These are phyloP conservation scores for Aphanomyces stellatus DNA, from an alignment of 352 stramenopile genomes.

Conservation along the genomic window DNA sequence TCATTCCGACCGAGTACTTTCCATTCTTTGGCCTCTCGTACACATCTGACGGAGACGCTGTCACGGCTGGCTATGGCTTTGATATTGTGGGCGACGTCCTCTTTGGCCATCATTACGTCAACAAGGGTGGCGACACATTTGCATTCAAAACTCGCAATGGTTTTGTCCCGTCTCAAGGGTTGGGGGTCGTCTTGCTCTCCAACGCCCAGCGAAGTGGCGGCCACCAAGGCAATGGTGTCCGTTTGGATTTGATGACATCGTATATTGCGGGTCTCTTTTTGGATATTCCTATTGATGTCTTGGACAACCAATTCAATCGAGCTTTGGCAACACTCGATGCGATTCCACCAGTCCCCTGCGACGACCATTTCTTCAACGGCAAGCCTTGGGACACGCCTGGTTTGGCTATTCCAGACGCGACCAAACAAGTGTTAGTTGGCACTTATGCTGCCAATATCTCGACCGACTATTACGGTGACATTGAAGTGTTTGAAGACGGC, in stretches of 20 bases:
- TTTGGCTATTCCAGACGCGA: constrained; percentile 22
- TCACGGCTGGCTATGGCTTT: constrained; percentile 54
- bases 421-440: constrained; percentile 32
- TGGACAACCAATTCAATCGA: constrained; percentile 36
- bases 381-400: constrained; percentile 43
- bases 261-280: constrained; percentile 62
- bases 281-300: constrained; percentile 41
- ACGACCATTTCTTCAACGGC: constrained; percentile 29
- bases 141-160: constrained; percentile 50
- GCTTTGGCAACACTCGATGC: constrained; percentile 31
- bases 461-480: constrained; percentile 27
- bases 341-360: constrained; percentile 23
- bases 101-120: constrained; percentile 57
- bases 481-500: background rate
- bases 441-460: constrained; percentile 35
- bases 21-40: constrained; percentile 37
- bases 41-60: constrained; percentile 35
- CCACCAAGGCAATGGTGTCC: constrained; percentile 34
- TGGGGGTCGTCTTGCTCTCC: constrained; percentile 49
- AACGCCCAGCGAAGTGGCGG: constrained; percentile 36
- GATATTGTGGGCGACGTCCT: constrained; percentile 44
- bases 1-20: background rate
- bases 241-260: constrained; percentile 48
- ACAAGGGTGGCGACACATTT: constrained; percentile 55
- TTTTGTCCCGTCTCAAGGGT: constrained; percentile 33